These are phyloP conservation scores for Rhizodiscina lignyota DNA, from an alignment of 495 filamentous ascomycete genomes.

Conservation along the genomic window DNA sequence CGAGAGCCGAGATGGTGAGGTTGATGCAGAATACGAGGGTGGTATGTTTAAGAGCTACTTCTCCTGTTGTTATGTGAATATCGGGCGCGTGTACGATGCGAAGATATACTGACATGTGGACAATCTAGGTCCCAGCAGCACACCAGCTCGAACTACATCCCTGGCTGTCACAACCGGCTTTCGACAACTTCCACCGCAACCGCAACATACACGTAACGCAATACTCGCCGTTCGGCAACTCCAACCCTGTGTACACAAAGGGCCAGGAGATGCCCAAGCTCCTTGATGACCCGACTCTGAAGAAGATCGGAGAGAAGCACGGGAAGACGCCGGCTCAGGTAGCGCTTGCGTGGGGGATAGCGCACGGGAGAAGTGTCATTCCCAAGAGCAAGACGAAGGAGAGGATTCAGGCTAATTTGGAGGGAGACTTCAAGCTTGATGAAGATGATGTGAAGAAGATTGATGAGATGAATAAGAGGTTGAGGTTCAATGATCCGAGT, in stretches of 20 bases:
- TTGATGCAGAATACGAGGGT: slow-evolving; percentile 42
- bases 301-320: slow-evolving; percentile 45
- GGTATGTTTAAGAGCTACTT: slow-evolving; percentile 16
- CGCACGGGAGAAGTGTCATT: slow-evolving; percentile 45
- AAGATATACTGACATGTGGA: not conserved
- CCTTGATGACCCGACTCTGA: slow-evolving; percentile 43
- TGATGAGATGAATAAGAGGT: slow-evolving; percentile 33
- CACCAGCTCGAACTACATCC: slow-evolving; percentile 53
- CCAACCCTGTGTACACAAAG: slow-evolving; percentile 42
- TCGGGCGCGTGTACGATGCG: not conserved
- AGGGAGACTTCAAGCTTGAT: slow-evolving; percentile 40
- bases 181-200: slow-evolving; percentile 34
- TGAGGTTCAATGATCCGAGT: slow-evolving; percentile 43
- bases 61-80: not conserved
- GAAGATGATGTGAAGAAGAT: slow-evolving; percentile 37
- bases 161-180: slow-evolving; percentile 42
- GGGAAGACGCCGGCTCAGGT: slow-evolving; percentile 44
- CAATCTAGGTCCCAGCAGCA: slow-evolving; percentile 29
- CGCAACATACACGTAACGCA: slow-evolving; percentile 45
- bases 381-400: slow-evolving; percentile 40
- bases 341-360: slow-evolving; percentile 50
- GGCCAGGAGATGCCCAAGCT: slow-evolving; percentile 30
- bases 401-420: slow-evolving; percentile 39
- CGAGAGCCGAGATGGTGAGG: slow-evolving; percentile 46
- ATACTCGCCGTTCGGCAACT: slow-evolving; percentile 58